These are phyloP conservation scores for Tilletia horrida DNA, from an alignment of 1,284 basidiomycete genomes.

Conservation along the genomic window DNA sequence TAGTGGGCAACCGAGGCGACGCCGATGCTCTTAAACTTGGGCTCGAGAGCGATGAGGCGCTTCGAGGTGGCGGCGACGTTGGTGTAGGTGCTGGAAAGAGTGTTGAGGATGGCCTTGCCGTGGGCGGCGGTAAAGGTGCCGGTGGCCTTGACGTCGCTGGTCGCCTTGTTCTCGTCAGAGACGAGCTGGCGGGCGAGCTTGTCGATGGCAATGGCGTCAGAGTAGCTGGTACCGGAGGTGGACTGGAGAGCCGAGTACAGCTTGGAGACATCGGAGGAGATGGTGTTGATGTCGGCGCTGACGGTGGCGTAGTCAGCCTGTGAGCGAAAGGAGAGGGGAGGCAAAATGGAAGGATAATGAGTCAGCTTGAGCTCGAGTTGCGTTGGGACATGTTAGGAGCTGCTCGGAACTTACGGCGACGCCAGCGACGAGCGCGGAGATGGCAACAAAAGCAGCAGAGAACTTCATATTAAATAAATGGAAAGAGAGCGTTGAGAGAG, in stretches of 20 bases:
- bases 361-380: no score
- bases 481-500: neutral
- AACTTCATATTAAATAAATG: constrained; percentile 17
- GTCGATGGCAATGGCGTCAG: constrained; percentile 17
- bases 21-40: constrained; percentile 19
- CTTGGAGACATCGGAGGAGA: constrained; percentile 17
- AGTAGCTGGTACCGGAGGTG: constrained; percentile 6
- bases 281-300: constrained; percentile 21
- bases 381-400: no score
- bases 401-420: constrained; percentile 1
- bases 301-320: constrained; percentile 20
- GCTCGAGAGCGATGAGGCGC: constrained; percentile 20
- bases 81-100: neutral
- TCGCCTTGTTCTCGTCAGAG: constrained; percentile 2
- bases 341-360: no score
- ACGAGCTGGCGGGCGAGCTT: constrained; percentile 14
- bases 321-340: no score
- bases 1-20: constrained; percentile 17
- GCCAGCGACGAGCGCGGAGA: constrained; percentile 20
- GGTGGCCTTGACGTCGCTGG: constrained; percentile 17
- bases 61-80: constrained; percentile 14
- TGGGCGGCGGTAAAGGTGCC: constrained; percentile 20
- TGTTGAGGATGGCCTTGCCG: constrained; percentile 23
- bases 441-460: constrained; percentile 21
- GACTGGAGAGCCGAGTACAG: constrained; percentile 10